Evolutionary conservation across 202 grass and related monocot genomes (phyloP).

Genomic region (Brachypodium distachyon): DNA sequence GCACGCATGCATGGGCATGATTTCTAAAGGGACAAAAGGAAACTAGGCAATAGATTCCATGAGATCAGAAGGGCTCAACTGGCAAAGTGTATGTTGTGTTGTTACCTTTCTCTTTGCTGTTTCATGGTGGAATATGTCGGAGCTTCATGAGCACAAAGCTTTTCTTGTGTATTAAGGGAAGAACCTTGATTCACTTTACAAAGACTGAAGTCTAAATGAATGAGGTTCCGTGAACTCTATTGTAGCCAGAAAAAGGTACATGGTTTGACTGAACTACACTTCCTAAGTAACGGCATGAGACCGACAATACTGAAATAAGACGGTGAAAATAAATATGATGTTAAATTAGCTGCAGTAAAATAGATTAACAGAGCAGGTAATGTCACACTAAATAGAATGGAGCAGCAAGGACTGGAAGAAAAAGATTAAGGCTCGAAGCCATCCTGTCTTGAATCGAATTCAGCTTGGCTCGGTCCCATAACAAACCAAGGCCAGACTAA

Average conservation of each 20-base stretch:
- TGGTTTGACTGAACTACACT: not conserved
- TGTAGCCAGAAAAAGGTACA: not conserved
- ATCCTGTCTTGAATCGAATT: not conserved
- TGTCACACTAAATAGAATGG: constrained; percentile 4
- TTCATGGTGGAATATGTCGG: constrained; percentile 23
- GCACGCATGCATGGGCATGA: constrained; percentile 34
- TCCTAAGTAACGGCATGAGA: not conserved
- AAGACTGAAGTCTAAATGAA: constrained; percentile 19
- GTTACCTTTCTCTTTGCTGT: constrained; percentile 25
- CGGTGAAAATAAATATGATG: not conserved
- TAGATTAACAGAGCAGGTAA: not conserved
- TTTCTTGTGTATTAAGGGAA: constrained; percentile 79
- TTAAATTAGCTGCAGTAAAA: not conserved
- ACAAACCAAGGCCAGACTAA: not conserved
- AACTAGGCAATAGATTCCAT: constrained; percentile 34
- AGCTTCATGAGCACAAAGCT: constrained; percentile 23
- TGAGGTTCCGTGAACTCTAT: not conserved
- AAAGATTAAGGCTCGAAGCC: not conserved
- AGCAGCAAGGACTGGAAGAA: not conserved
- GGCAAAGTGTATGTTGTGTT: constrained; percentile 32
- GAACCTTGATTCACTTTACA: constrained; percentile 54
- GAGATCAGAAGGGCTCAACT: constrained; percentile 25
- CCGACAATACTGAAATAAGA: constrained; percentile 7
- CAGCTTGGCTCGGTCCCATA: not conserved
- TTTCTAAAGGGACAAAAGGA: constrained; percentile 41